Evolutionary conservation across 305 asterid species (phyloP), one percentile per base, ranked within the genome.

Genomic region (Fraxinus paxiana): DNA sequence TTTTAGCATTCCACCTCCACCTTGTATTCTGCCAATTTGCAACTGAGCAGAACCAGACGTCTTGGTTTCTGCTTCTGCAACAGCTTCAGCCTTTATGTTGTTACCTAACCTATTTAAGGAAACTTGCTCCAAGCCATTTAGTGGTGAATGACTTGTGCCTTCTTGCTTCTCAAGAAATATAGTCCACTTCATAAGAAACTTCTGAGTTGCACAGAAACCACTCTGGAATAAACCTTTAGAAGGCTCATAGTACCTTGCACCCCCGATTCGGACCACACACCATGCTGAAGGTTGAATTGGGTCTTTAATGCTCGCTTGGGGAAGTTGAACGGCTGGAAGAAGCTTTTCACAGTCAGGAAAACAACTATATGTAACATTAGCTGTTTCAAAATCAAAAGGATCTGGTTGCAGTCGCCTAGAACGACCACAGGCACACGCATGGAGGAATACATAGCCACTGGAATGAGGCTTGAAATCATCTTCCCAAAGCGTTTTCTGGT

Each of bases 341-440:
- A 90, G 91, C 89, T 96, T 90, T 88, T 96, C 99, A 56, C 99
- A 96, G 48, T 94, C 98, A 74, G 92, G 87, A 83, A 91, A 92
- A 81, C 63, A 76, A 82, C 81, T 88, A 71, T 80, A 87, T 1
- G 84, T 82, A 84, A 83, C 84, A 85, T 96, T 96, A 54, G 99
- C 98, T 35, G 94, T 79, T 84, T 92, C 96, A 81, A 87, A 92
- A 89, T 96, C 97, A 84, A 94, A 96, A 67, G 99, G 99, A 83
- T 96, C 99, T 30, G 95, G 87, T 74, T 90, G 88, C 48, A 91
- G 86, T 82, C 85, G 90, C 84, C 98, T 92, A 20, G 98, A 90
- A 77, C 99, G 99, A 43, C 99, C 98, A 88, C 99, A 96, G 26
- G 95, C 96, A 91, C 99, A 96, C 20, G 98, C 98, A 87, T 96